Evolutionary conservation across 1,284 basidiomycete species (phyloP).

Genomic region (Trametes versicolor): DNA sequence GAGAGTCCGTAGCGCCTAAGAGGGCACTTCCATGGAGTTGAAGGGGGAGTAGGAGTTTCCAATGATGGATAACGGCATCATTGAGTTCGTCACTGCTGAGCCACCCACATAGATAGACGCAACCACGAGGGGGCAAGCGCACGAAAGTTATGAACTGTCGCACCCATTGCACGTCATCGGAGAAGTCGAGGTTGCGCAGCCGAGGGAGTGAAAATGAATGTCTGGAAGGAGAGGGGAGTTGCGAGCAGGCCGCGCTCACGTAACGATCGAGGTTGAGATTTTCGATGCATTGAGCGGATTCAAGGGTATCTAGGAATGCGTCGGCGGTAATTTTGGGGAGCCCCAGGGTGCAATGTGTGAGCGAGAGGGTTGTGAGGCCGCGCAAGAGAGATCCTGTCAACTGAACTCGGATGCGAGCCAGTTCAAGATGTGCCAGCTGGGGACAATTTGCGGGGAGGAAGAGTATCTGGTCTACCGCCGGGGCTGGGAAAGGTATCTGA

Average conservation of each 20-base stretch:
- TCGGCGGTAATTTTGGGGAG: neutral
- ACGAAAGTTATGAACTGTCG: neutral
- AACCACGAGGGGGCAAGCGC: neutral
- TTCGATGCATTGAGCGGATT: neutral
- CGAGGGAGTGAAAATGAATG: neutral
- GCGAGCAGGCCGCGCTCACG: neutral
- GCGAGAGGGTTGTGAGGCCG: neutral
- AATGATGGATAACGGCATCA: no score
- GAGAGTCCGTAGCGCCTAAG: no score
- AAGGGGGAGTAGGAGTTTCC: no score
- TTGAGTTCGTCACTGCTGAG: neutral
- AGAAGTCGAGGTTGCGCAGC: neutral
- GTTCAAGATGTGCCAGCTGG: neutral
- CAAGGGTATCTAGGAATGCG: neutral
- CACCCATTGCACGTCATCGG: neutral
- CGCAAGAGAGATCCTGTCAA: neutral
- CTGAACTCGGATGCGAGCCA: neutral
- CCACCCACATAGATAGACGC: neutral
- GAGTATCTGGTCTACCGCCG: no score
- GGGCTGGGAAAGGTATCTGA: no score
- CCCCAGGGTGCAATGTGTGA: neutral
- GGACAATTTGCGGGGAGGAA: neutral
- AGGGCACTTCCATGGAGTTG: no score
- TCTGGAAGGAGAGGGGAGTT: neutral
- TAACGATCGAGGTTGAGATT: neutral